Evolutionary conservation across 345 rosid genomes (phyloP), one percentile per base, ranked within the genome.

Genomic region (Melaleuca quinquenervia): DNA sequence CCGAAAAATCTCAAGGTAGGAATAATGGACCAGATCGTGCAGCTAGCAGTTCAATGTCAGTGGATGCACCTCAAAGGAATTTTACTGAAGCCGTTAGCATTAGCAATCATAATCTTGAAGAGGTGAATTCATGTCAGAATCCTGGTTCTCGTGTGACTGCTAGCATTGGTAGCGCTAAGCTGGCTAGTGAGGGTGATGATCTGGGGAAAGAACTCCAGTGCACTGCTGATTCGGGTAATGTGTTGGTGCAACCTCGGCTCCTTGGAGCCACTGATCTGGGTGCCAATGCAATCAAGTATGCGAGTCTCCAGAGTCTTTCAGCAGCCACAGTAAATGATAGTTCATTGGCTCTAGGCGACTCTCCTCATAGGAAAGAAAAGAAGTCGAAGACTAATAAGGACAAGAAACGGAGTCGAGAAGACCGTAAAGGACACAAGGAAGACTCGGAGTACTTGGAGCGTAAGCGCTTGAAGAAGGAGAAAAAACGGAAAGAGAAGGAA

Each of bases 141-240:
- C 95, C 87, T 48, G 98, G 98, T 12, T 96, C 99, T 32, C 92
- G 96, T 29, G 89, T 96, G 93, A 96, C 98, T 85, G 98, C 96
- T 45, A 95, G 99, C 91, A 94, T 97, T n/a, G 98, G 98, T 54
- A 97, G 99, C 62, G 98, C 93, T 29, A 96, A 95, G 90, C 85
- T 93, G 44, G 93, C 90, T 24, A 88, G 93, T 24, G 96, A 95
- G 82, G 94, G 94, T 16, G 95, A 95, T 86, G 92, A 90, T 83
- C 87, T 90, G 29, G 98, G 94, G 83, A 97, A 91, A 93, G 98
- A 95, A 84, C 95, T 97, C 83, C 99, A 96, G 90, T 97, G 99
- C 93, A 97, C 98, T 54, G 98, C 99, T 10, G 98, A 96, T 85
- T 97, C 99, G 26, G 92, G 98, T 86, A 95, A 92, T 82, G 87